Evolutionary conservation across 768 basidiomycete species (phyloP), one percentile per base, ranked within the genome.

Genomic region (Sistotremastrum suecicum): DNA sequence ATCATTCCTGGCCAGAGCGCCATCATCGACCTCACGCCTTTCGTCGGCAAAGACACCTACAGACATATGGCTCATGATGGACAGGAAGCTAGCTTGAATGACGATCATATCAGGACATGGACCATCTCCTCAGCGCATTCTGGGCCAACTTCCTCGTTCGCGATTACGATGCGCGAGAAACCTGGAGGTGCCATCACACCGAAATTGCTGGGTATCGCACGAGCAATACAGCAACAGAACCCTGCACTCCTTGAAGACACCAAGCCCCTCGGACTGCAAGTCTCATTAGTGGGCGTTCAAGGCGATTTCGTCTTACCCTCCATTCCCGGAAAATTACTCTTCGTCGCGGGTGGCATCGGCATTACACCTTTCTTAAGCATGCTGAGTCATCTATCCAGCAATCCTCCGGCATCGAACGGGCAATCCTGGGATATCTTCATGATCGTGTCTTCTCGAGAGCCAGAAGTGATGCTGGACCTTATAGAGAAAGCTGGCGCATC

Each of bases 341-440:
- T 75, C 75, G 58, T 75, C n/a, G 76, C 75, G 1, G 78, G 76
- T 28, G 78, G 78, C 0, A 79, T 81, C 37, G 78, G 79, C 3
- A 41, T 80, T 12, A 80, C 79, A 11, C 78, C 76, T 0, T 80
- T 76, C 57, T 54, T 80, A n/a, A 67, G 68, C 30, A 69, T 79
- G 70, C 62, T 76, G 0, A 9, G 45, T 20, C 20, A 20, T 2
- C 20, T 20, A 20, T 20, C 20, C 51, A 11, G 42, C 47, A 8
- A 51, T 57, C 11, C 44, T 50, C 29, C 45, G 47, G 38, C 36
- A 41, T 30, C 48, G 42, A 39, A 49, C 12, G 41, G 42, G 11
- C 30, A 46, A 32, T 58, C 59, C 49, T 60, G 61, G 59, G 67
- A 75, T 49, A 62, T 80, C n/a, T 59, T 60, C 0, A 61, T 80